Base-by-base conservation (phyloP, 164 flowering plant species). In the Kingdonia uniflora region DNA sequence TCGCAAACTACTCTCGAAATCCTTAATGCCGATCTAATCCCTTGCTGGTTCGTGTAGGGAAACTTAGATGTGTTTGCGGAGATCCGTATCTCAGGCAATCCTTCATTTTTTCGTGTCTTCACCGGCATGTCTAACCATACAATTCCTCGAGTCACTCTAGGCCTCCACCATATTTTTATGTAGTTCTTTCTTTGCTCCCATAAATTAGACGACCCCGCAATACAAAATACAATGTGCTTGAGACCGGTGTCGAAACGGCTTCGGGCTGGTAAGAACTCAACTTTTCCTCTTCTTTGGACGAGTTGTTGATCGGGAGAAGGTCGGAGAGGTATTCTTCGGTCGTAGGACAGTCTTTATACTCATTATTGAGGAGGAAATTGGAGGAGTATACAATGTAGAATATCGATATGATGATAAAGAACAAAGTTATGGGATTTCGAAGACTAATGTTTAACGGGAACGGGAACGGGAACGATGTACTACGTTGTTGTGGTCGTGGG, bases 101-200 rank as follows among this genome's bases (percentile, higher is more conserved):
- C 40, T 19, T 68, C 65, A 25, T 62, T 49, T 14, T 23, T 20
- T 24, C 26, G 7, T 19, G 45, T 56, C 21, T 13, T 66, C 0
- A 65, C 69, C 14, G 46, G 41, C 11, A 56, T 63, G 49, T 70
- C 73, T 12, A 70, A 21, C 73, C 73, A 70, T 1, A 70, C 67
- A 1, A 62, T 33, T 10, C 73, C 73, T 46, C 67, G 42, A 41
- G 58, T 65, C 23, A 37, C 25, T 17, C 47, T 59, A 12, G 68
- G 63, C 15, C 56, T 64, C 64, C 63, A 73, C 77, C 77, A 73
- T 8, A 42, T 49, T 49, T 69, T 69, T 8, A 73, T 73, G 60
- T 73, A 73, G 17, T 61, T 29, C 48, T 73, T 73, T 19, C 77
- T 61, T 42, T 61, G 45, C 13, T 64, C 63, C 77, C 77, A 73